phyloP scores from a whole-genome alignment of 306 rosid species.

The Dryas octopetala region DNA sequence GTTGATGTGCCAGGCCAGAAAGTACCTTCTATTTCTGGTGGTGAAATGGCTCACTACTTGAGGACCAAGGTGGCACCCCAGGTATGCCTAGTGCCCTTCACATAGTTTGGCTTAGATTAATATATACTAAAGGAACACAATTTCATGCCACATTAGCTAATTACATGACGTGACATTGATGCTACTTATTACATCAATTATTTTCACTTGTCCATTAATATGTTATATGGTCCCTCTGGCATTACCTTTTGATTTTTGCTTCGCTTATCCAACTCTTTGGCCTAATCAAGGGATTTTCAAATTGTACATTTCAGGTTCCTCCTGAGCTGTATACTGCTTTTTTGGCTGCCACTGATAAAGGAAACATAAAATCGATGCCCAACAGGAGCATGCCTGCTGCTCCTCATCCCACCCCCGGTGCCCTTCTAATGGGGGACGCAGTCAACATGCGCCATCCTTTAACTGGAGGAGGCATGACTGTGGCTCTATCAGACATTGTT shows the following conservation, averaged over 20 bases:
- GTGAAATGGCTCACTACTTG: conserved; percentile 61
- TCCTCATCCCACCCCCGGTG: conserved; percentile 33
- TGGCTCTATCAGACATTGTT: conserved; percentile 45
- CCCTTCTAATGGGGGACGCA: conserved; percentile 35
- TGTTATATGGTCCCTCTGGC: too few relatives aligned
- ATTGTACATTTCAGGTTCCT: conserved; percentile 24
- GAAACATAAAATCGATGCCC: conserved; percentile 27
- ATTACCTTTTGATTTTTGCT: not conserved
- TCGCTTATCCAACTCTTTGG: not conserved
- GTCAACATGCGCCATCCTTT: conserved; percentile 39
- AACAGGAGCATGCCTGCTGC: conserved; percentile 34
- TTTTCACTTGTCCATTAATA: too few relatives aligned
- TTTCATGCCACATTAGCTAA: not conserved
- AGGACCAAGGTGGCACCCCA: conserved; percentile 62
- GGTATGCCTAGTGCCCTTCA: conserved; percentile 30
- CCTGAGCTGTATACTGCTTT: conserved; percentile 22
- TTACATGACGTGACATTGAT: too few relatives aligned
- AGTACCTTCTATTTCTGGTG: conserved; percentile 55
- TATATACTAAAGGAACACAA: not conserved
- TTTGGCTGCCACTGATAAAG: conserved; percentile 23
- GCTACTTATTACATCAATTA: too few relatives aligned
- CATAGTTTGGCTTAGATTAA: not conserved
- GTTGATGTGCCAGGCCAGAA: conserved; percentile 66
- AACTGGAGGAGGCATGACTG: conserved; percentile 39
- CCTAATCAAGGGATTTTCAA: not conserved